phyloP scores from a whole-genome alignment of 306 rosid species.

The Ochetophila trinervis region DNA sequence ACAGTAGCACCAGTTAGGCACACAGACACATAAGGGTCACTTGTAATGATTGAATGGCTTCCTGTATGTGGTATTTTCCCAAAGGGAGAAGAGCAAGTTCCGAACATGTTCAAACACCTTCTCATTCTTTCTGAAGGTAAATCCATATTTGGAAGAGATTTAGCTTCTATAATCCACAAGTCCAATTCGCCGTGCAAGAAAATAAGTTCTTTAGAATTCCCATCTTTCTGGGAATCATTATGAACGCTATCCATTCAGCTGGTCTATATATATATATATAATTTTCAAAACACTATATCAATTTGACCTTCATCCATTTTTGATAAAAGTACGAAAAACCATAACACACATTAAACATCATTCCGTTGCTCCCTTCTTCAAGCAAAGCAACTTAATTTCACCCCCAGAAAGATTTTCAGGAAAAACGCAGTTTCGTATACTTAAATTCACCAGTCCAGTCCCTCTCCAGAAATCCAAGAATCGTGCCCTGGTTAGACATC shows the following conservation, averaged over 20 bases:
- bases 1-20: slow-evolving; percentile 64
- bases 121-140: slow-evolving; percentile 51
- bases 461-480: no score
- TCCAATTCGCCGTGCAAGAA: slow-evolving; percentile 68
- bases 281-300: no score
- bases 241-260: slow-evolving; percentile 29
- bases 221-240: slow-evolving; percentile 1
- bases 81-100: slow-evolving; percentile 40
- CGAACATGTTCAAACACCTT: slow-evolving; percentile 52
- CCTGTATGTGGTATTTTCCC: slow-evolving; percentile 35
- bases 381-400: no score
- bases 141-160: slow-evolving; percentile 74
- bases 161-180: slow-evolving; percentile 62
- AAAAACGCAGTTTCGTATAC: no score
- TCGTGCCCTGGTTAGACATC: no score
- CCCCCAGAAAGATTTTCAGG: no score
- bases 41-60: slow-evolving; percentile 47
- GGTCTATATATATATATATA: no score
- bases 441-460: no score
- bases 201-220: slow-evolving; percentile 19
- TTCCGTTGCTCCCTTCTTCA: no score
- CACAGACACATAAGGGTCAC: slow-evolving; percentile 75
- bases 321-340: no score
- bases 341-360: no score
- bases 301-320: no score